These are phyloP conservation scores for Glycine latifolia DNA, from an alignment of 306 rosid species.

Conservation along the genomic window DNA sequence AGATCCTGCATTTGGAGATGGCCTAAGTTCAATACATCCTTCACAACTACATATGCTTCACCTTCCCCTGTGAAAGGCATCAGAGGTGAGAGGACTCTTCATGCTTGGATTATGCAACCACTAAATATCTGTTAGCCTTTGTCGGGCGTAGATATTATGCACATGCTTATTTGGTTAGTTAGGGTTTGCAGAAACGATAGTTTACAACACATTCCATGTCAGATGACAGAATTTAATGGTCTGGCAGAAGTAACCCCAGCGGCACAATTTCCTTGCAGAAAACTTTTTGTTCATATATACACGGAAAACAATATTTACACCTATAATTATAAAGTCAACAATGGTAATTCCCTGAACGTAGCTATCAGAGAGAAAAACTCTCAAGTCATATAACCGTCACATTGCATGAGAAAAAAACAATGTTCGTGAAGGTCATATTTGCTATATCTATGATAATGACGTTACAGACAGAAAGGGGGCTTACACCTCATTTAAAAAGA, in stretches of 20 bases:
- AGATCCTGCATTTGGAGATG: too few relatives aligned
- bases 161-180: too few relatives aligned
- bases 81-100: too few relatives aligned
- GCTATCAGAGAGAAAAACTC: constrained; percentile 12
- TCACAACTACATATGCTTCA: too few relatives aligned
- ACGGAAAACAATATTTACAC: constrained; percentile 44
- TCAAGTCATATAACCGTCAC: constrained; percentile 55
- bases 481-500: constrained; percentile 29
- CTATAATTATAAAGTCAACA: constrained; percentile 40
- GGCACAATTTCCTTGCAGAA: constrained; percentile 39
- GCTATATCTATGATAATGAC: constrained; percentile 51
- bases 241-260: constrained; percentile 30
- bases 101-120: too few relatives aligned
- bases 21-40: too few relatives aligned
- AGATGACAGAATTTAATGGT: constrained; percentile 1
- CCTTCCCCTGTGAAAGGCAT: too few relatives aligned
- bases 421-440: constrained; percentile 55
- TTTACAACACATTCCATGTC: constrained; percentile 38
- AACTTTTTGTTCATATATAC: constrained; percentile 42
- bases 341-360: constrained; percentile 38
- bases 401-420: constrained; percentile 49
- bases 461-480: constrained; percentile 49
- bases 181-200: neutral
- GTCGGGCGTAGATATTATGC: too few relatives aligned
- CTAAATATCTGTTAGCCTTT: too few relatives aligned